A percentile compares a stretch with the other conserved stretches of the same genome.
phyloP scores from a whole-genome alignment of 1,139 yeast genomes.

The Kazachstania sp. region DNA sequence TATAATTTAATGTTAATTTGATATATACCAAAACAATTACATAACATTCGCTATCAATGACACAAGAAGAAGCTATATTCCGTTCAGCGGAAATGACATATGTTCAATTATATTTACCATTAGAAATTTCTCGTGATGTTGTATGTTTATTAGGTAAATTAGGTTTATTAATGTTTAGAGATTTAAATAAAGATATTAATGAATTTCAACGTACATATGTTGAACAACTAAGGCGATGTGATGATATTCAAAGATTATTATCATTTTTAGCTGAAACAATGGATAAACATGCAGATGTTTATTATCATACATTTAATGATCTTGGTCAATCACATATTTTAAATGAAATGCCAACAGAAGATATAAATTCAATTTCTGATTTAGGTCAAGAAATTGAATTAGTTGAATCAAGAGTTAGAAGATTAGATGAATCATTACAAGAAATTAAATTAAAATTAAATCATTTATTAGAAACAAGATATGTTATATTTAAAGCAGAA shows the following conservation, averaged over 20 bases:
- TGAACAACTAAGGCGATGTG: conserved; percentile 56
- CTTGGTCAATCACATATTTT: conserved; percentile 18
- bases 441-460: conserved; percentile 33
- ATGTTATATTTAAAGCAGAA: conserved; percentile 40
- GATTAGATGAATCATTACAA: conserved; percentile 38
- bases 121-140: conserved; percentile 60
- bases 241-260: conserved; percentile 60
- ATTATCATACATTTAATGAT: conserved; percentile 17
- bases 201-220: conserved; percentile 70
- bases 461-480: conserved; percentile 40
- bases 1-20: no score
- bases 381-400: conserved; percentile 34
- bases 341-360: conserved; percentile 18
- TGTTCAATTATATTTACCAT: conserved; percentile 63
- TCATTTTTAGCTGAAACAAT: conserved; percentile 42
- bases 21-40: no score
- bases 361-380: conserved; percentile 38
- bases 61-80: conserved; percentile 19
- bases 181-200: conserved; percentile 55
- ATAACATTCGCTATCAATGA: no score
- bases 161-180: conserved; percentile 60
- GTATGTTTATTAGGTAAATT: conserved; percentile 57
- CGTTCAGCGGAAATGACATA: conserved; percentile 73
- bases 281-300: conserved; percentile 30
- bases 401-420: conserved; percentile 38